Base-by-base conservation (phyloP, 106 monocot genomes). In the Triglochin maritima region DNA sequence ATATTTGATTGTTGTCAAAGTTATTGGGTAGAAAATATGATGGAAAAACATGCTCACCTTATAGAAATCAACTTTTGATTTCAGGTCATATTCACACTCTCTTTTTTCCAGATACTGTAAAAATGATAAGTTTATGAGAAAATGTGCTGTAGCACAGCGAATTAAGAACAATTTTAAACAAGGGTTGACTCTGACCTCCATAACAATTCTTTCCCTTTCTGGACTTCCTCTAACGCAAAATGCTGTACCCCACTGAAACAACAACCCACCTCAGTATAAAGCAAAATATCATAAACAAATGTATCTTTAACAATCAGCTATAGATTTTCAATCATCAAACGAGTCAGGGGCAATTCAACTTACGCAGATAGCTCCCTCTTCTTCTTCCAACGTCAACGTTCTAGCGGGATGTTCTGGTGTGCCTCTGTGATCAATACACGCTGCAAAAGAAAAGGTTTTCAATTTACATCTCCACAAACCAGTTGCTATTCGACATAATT, bases 401-500 rank as follows among this genome's bases (percentile, higher is more conserved):
- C 95, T 87, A 46, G 95, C 95, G 59, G 95, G 95, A 80, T 85
- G 57, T 67, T 86, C 82, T 4, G 88, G 91, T 13, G 96, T 98
- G 49, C 96, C 96, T 65, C 96, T 88, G 77, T 98, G 96, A 65
- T 98, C 96, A 70, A 92, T 86, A 80, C 96, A 98, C 50, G 88
- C 95, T 96, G 76, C 59, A 70, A 66, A 3, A 29, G 29, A 29
- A 16, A 56, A 13, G 10, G 65, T 9, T 47, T 65, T 47, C 11
- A 65, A 5, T 12, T 65, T 11, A 13, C 12, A 49, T 0, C 14
- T 3, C 46, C 15, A 48, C 49, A 57, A 4, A 60, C 58, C 42
- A 49, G 29, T 29, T 29, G 29, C 29, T 29, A 29, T 29, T 29
- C 29, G 29, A 29, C 0, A 29, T 29, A 29, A 46, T 9, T 62